phyloP scores from a whole-genome alignment of 1,284 basidiomycete species.

The Taiwanofungus camphoratus region DNA sequence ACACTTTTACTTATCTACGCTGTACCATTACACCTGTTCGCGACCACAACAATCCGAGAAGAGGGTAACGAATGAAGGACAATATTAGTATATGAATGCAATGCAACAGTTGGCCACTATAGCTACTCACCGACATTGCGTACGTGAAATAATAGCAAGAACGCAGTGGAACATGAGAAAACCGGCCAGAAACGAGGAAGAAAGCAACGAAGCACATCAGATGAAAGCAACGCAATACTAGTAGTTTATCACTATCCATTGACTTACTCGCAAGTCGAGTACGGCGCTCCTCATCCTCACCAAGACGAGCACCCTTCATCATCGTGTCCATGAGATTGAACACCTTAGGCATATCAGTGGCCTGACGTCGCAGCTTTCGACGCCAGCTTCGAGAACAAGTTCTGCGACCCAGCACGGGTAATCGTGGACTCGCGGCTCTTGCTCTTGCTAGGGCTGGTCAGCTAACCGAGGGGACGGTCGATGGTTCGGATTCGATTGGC shows the following conservation, averaged over 20 bases:
- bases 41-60: too few species aligned
- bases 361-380: conserved; percentile 48
- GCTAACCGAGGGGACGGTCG: too few species aligned
- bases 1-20: too few species aligned
- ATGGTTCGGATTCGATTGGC: too few species aligned
- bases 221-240: conserved; percentile 41
- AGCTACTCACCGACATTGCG: too few species aligned
- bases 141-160: conserved; percentile 11
- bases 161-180: conserved; percentile 9
- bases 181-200: conserved; percentile 8
- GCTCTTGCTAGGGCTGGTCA: too few species aligned
- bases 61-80: too few species aligned
- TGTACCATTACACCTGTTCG: too few species aligned
- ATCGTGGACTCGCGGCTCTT: conserved; percentile 59
- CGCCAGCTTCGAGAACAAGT: conserved; percentile 79
- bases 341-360: conserved; percentile 85
- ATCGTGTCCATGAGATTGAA: conserved; percentile 72
- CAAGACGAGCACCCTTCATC: conserved; percentile 57
- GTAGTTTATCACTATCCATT: conserved; percentile 48
- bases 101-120: too few species aligned
- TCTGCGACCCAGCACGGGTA: conserved; percentile 74
- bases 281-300: conserved; percentile 50
- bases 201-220: conserved; percentile 6
- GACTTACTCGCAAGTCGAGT: conserved; percentile 54
- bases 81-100: too few species aligned